phyloP scores from a whole-genome alignment of 495 filamentous ascomycete species.

The Apiosordaria backusii region DNA sequence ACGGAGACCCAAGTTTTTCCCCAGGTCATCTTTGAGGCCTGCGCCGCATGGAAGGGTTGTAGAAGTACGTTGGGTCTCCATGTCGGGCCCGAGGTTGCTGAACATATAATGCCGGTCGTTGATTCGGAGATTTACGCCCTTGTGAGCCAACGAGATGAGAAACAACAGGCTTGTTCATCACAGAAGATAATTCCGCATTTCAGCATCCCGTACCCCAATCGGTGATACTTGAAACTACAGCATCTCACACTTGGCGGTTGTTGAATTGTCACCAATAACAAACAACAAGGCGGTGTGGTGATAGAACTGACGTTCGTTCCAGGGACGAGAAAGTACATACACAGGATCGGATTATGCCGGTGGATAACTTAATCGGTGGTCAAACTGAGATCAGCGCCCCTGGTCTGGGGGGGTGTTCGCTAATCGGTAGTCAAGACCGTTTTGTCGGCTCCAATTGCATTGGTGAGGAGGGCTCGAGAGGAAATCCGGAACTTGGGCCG shows the following conservation, averaged over 20 bases:
- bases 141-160: neutral
- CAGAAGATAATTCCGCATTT: neutral
- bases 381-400: constrained; percentile 7
- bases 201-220: neutral
- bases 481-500: neutral
- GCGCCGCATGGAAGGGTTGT: neutral
- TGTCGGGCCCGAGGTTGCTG: neutral
- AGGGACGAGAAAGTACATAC: neutral
- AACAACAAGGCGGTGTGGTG: neutral
- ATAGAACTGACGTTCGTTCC: neutral
- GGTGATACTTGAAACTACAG: neutral
- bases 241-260: too few relatives aligned
- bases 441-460: constrained; percentile 2
- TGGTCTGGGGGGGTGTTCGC: neutral
- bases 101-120: neutral
- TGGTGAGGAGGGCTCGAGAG: neutral
- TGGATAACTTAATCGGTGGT: constrained; percentile 1
- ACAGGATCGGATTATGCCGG: neutral
- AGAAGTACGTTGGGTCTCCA: constrained; percentile 3
- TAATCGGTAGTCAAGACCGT: constrained; percentile 9
- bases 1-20: neutral
- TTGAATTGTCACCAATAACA: too few relatives aligned
- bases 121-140: neutral
- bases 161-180: neutral
- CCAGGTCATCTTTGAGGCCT: neutral